Evolutionary conservation across 2,329 filamentous ascomycete species (phyloP).

Genomic region (Drechslerella coelobrocha): DNA sequence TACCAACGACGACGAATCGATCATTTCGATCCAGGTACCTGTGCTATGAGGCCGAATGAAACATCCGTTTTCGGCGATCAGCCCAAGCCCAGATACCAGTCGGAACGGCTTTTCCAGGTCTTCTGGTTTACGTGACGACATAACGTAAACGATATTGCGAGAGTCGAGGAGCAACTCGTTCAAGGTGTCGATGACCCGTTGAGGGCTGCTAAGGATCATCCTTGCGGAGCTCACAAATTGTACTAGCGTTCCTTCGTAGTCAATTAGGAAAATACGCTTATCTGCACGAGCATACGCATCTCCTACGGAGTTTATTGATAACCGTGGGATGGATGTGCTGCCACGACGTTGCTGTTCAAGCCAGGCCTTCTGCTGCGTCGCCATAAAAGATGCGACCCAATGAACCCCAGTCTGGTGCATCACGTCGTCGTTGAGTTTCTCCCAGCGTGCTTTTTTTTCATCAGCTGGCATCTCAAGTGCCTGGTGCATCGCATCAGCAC

Average conservation of each 20-base stretch:
- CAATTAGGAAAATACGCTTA: constrained; percentile 82
- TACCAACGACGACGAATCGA: constrained; percentile 60
- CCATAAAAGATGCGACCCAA: constrained; percentile 81
- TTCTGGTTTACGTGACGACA: constrained; percentile 86
- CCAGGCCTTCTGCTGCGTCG: constrained; percentile 75
- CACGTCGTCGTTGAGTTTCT: constrained; percentile 74
- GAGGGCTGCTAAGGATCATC: constrained; percentile 84
- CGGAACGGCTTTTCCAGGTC: constrained; percentile 87
- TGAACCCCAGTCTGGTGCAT: constrained; percentile 80
- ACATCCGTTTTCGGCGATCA: constrained; percentile 94
- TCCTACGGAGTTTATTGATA: constrained; percentile 72
- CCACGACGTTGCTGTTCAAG: constrained; percentile 85
- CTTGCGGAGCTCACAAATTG: constrained; percentile 83
- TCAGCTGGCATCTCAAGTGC: constrained; percentile 79
- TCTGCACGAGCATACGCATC: constrained; percentile 71
- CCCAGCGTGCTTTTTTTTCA: constrained; percentile 78
- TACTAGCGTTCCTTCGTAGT: constrained; percentile 91
- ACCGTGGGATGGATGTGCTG: constrained; percentile 82
- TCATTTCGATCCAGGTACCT: constrained; percentile 76
- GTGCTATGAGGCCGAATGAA: constrained; percentile 77
- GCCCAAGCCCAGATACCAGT: constrained; percentile 78
- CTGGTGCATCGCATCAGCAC: constrained; percentile 81
- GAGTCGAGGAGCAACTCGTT: constrained; percentile 81
- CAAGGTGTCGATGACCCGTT: constrained; percentile 81
- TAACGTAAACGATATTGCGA: constrained; percentile 87